Conservation (phyloP, 2,329 filamentous ascomycete species). For the Metarhizium sp. region DNA sequence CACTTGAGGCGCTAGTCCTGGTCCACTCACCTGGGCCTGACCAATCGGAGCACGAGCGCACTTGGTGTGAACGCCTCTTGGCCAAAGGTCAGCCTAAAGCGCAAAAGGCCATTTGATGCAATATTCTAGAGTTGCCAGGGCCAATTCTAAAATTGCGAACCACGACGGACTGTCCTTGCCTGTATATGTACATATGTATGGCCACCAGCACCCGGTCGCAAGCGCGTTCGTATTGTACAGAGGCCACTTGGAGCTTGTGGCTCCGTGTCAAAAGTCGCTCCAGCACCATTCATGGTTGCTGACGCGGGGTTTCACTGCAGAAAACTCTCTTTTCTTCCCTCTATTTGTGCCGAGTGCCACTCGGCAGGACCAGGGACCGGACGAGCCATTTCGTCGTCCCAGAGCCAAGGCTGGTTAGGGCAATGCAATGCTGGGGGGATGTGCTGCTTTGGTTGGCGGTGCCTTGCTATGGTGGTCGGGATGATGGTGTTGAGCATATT, state of each 20-base stretch:
- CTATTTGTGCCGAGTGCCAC: background rate
- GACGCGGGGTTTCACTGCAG: too few relatives aligned
- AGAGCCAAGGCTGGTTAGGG: background rate
- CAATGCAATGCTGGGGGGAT: background rate
- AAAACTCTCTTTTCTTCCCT: too few relatives aligned
- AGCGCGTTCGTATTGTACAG: too few relatives aligned
- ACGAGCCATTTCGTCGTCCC: background rate
- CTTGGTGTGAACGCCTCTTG: constrained; percentile 3
- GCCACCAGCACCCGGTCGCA: too few relatives aligned
- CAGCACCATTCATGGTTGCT: too few relatives aligned
- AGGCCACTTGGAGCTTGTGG: too few relatives aligned
- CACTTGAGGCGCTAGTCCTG: background rate
- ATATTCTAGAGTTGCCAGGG: background rate
- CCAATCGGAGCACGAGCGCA: constrained; percentile 14
- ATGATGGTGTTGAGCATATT: background rate
- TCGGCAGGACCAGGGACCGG: background rate
- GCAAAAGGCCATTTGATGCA: background rate
- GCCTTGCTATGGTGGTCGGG: background rate
- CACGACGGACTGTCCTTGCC: background rate
- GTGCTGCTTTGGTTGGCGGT: background rate
- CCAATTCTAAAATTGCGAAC: background rate
- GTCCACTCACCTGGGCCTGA: background rate
- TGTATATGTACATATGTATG: too few relatives aligned
- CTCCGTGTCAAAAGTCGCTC: too few relatives aligned
- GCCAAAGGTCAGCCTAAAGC: constrained; percentile 3